Evolutionary conservation across 1,284 basidiomycete species (phyloP).

Genomic region (Microbotryum lychnidis-dioicae): DNA sequence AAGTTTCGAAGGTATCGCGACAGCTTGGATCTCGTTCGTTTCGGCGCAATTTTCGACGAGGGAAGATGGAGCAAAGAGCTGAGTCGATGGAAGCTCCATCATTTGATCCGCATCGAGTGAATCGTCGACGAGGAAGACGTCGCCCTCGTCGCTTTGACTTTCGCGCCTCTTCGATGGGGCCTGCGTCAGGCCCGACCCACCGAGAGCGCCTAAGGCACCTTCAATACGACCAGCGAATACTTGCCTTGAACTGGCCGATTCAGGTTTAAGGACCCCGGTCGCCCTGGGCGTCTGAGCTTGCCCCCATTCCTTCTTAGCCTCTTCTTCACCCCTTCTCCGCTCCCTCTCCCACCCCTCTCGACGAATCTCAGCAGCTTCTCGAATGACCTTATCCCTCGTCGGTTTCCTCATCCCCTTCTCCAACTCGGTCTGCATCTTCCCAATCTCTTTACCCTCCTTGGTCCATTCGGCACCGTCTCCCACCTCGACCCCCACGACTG

Average conservation of each 20-base stretch:
- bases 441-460: slow-evolving; percentile 4
- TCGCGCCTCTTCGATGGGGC: no score
- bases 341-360: neutral
- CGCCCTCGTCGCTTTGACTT: neutral
- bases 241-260: neutral
- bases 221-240: neutral
- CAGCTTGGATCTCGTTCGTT: neutral
- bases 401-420: slow-evolving; percentile 2
- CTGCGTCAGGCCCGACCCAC: no score
- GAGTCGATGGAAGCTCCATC: slow-evolving; percentile 12
- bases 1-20: neutral
- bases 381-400: slow-evolving; percentile 1
- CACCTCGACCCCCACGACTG: neutral
- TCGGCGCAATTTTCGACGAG: slow-evolving; percentile 1
- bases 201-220: no score
- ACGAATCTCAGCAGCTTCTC: neutral
- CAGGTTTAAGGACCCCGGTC: slow-evolving; percentile 14
- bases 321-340: neutral
- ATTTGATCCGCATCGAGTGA: neutral
- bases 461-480: slow-evolving; percentile 6
- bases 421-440: neutral
- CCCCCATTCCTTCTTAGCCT: neutral
- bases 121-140: neutral
- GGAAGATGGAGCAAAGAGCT: slow-evolving; percentile 12
- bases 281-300: neutral